A percentile compares a stretch with the other conserved stretches of the same genome.
These are phyloP conservation scores for Malus hybrid DNA, from an alignment of 331 rosid species.

Conservation along the genomic window DNA sequence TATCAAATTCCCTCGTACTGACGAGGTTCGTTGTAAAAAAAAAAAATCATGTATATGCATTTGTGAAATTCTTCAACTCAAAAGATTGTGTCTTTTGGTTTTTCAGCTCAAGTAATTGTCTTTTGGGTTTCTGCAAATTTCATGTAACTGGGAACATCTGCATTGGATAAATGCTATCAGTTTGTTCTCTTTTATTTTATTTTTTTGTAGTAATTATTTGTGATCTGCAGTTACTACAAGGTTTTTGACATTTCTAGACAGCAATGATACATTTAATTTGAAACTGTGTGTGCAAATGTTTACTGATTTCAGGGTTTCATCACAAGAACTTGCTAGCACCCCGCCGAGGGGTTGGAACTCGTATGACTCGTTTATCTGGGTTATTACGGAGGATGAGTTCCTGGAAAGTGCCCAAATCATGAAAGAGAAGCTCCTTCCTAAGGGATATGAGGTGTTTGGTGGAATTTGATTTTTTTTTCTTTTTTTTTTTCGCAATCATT, in stretches of 20 bases:
- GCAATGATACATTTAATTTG: neutral
- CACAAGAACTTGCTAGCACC: slow-evolving; percentile 38
- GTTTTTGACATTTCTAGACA: too few species aligned
- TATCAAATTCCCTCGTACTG: too few species aligned
- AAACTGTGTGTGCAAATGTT: neutral
- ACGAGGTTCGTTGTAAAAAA: too few species aligned
- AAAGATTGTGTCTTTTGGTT: neutral
- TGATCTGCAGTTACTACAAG: fast-evolving
- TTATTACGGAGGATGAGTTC: slow-evolving; percentile 72
- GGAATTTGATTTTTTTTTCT: neutral
- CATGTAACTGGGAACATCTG: too few species aligned
- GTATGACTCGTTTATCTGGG: slow-evolving; percentile 86
- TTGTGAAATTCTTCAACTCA: neutral
- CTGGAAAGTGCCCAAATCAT: slow-evolving; percentile 51
- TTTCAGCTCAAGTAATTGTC: neutral
- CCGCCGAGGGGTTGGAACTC: slow-evolving; percentile 99
- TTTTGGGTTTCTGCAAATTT: too few species aligned
- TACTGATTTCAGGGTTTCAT: slow-evolving; percentile 37
- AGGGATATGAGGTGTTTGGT: slow-evolving; percentile 77
- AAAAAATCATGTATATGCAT: neutral
- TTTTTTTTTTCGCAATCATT: neutral
- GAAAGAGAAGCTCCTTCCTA: slow-evolving; percentile 34
- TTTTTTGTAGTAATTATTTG: too few species aligned
- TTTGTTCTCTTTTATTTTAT: too few species aligned
- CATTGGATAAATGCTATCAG: too few species aligned